Conservation (phyloP, 208 protist genomes). For the Trypanosoma platydactyli region DNA sequence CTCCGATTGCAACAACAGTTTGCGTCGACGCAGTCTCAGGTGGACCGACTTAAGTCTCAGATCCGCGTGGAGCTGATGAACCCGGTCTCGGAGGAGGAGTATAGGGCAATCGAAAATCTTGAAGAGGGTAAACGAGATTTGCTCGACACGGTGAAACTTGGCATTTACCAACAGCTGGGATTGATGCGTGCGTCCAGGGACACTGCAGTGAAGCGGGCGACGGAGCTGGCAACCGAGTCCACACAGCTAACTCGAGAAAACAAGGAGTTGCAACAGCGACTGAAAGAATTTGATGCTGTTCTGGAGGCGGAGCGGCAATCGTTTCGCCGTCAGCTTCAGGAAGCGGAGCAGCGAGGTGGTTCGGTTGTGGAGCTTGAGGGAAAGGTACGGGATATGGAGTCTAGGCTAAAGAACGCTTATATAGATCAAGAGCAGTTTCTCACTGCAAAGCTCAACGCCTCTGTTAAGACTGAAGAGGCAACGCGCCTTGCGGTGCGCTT, state of each 20-base stretch:
- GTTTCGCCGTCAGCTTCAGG: constrained; percentile 28
- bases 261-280: constrained; percentile 48
- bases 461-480: constrained; percentile 83
- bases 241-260: constrained; percentile 51
- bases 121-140: constrained; percentile 74
- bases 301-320: constrained; percentile 39
- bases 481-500: constrained; percentile 74
- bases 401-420: constrained; percentile 43
- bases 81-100: constrained; percentile 77
- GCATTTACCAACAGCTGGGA: constrained; percentile 77
- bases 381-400: constrained; percentile 52
- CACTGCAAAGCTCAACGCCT: constrained; percentile 70
- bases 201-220: constrained; percentile 50
- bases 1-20: constrained; percentile 81
- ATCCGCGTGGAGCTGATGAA: constrained; percentile 68
- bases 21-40: constrained; percentile 76
- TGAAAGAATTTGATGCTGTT: constrained; percentile 52
- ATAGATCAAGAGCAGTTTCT: constrained; percentile 86
- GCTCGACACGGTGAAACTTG: constrained; percentile 79
- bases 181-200: constrained; percentile 53
- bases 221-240: constrained; percentile 52
- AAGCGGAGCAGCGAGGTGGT: constrained; percentile 40
- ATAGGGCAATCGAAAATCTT: constrained; percentile 60
- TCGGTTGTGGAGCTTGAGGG: constrained; percentile 72
- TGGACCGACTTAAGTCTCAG: constrained; percentile 77